These are phyloP conservation scores for Solanum chacoense DNA, from an alignment of 305 asterid species.

Conservation along the genomic window DNA sequence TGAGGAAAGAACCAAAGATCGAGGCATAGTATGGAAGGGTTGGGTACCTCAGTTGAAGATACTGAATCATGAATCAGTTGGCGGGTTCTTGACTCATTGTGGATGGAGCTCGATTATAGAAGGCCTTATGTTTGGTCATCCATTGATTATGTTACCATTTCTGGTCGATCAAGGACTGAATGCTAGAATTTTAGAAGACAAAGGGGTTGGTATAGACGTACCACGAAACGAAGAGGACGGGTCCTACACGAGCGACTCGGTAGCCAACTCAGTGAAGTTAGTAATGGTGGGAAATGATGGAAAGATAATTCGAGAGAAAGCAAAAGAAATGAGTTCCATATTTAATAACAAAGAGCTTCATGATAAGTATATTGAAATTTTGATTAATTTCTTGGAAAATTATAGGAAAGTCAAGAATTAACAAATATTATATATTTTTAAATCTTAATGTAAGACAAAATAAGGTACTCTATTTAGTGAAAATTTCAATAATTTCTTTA, in stretches of 20 bases:
- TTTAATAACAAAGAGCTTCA: constrained; percentile 31
- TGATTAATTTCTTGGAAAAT: constrained; percentile 22
- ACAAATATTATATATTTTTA: neutral
- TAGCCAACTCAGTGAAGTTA: constrained; percentile 34
- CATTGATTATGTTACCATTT: constrained; percentile 9
- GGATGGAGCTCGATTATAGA: neutral
- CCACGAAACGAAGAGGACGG: constrained; percentile 38
- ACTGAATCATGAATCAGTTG: constrained; percentile 11
- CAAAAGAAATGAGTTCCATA: constrained; percentile 26
- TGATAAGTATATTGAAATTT: constrained; percentile 17
- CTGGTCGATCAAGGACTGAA: constrained; percentile 12
- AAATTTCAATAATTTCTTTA: neutral
- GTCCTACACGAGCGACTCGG: constrained; percentile 33
- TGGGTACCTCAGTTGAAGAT: constrained; percentile 16
- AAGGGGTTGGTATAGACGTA: constrained; percentile 41
- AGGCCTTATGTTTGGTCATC: constrained; percentile 6
- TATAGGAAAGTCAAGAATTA: neutral
- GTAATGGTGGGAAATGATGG: constrained; percentile 45
- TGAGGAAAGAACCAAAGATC: neutral
- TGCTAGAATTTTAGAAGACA: constrained; percentile 20
- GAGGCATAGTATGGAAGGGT: constrained; percentile 3
- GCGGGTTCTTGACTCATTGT: constrained; percentile 14
- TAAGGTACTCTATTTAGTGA: neutral
- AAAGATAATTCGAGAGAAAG: constrained; percentile 26
- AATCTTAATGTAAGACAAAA: neutral